Evolutionary conservation across 2,329 filamentous ascomycete genomes (phyloP), one percentile per base, ranked within the genome.

Genomic region (Achaetomium macrosporum): DNA sequence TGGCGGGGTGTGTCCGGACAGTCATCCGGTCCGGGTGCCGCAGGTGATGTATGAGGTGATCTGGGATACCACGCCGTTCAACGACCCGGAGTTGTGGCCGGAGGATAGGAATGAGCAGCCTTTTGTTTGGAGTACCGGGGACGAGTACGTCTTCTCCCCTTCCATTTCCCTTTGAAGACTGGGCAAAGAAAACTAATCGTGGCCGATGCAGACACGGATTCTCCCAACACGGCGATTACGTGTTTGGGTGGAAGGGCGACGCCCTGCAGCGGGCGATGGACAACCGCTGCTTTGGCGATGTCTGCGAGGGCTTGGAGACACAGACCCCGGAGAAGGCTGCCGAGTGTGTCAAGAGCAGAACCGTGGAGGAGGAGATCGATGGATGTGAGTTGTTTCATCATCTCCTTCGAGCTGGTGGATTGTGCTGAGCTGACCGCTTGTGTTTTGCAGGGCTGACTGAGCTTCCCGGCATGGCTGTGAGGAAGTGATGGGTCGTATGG

Each of bases 11-110:
- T 73, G 71, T 48, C 70, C 71, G 1, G 65, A 63, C 0, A 66
- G 59, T 0, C 68, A 71, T 50, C 70, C 71, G 0, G 67, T 74
- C 0, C 63, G 64, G 43, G 65, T 72, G 10, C 71, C 71, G 12
- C 69, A 72, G 57, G 51, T 73, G 12, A 71, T 72, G 69, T 64
- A 65, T 42, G 66, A 69, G 50, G 59, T 68, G 13, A 49, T 54
- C 15, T 57, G 54, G 54, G 45, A 51, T 35, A 57, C 55, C 5
- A 49, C 42, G 1, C 44, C 42, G 11, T 57, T 55, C 42, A 55
- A 46, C 16, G 49, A 55, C 19, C 19, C 29, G 8, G 53, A 44
- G 6, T 17, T 57, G 2, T 57, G 55, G 55, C 52, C 49, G 15
- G 49, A 53, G 31, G 45, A 57, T 29, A 48, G 45, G 25, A 25